phyloP scores from a whole-genome alignment of 139 green algal genomes.

The Mesostigma viride region DNA sequence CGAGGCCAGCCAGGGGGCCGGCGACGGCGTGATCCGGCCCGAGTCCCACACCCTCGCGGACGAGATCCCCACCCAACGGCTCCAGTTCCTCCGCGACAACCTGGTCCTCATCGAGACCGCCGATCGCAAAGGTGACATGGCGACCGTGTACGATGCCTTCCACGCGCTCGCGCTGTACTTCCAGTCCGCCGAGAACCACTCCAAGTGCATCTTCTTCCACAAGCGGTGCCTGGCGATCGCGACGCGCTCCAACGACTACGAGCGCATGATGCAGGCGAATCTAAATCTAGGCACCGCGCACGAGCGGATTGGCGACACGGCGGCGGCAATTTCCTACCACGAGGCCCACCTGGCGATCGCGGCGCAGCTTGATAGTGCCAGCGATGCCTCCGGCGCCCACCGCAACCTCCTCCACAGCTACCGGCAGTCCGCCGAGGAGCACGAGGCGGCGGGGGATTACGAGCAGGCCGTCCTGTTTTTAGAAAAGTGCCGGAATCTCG shows the following conservation, averaged over 20 bases:
- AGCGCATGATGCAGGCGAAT: conserved; percentile 31
- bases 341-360: too few species aligned
- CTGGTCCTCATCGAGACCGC: conserved; percentile 6
- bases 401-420: too few species aligned
- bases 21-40: not conserved
- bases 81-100: not conserved
- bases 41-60: conserved; percentile 5
- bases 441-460: too few species aligned
- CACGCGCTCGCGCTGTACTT: conserved; percentile 8
- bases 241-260: conserved; percentile 28
- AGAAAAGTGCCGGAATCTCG: too few species aligned
- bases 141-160: conserved; percentile 10
- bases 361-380: too few species aligned
- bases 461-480: too few species aligned
- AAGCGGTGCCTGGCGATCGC: conserved; percentile 7
- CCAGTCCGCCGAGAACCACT: not conserved
- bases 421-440: too few species aligned
- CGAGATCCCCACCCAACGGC: not conserved
- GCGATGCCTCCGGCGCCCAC: too few species aligned
- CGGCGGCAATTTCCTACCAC: too few species aligned
- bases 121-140: not conserved
- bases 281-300: conserved; percentile 44
- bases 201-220: conserved; percentile 12
- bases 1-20: too few species aligned
- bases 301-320: conserved; percentile 31